Evolutionary conservation across 2,329 filamentous ascomycete species (phyloP).

Genomic region (Fusarium nurragi): DNA sequence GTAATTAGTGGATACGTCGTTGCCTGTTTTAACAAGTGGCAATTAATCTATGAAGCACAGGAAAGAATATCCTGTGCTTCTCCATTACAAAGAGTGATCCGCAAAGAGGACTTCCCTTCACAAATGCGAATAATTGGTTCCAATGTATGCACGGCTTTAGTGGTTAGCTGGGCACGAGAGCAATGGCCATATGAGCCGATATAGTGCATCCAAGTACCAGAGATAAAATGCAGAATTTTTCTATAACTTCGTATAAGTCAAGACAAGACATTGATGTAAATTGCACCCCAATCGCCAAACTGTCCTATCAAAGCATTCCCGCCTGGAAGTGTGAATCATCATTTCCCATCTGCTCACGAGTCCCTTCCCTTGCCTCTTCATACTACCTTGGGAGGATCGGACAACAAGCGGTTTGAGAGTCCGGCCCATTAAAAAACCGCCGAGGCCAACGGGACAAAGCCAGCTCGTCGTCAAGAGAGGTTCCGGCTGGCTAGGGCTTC

Average conservation of each 20-base stretch:
- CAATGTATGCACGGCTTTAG: too few relatives aligned
- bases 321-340: constrained; percentile 51
- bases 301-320: constrained; percentile 58
- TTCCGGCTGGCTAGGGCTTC: constrained; percentile 12
- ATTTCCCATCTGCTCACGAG: constrained; percentile 41
- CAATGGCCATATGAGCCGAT: not conserved
- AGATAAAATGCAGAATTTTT: constrained; percentile 23
- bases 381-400: constrained; percentile 31
- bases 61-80: too few relatives aligned
- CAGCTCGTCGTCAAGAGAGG: constrained; percentile 30
- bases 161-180: too few relatives aligned
- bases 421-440: constrained; percentile 32
- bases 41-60: too few relatives aligned
- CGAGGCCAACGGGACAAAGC: constrained; percentile 21
- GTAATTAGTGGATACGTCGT: too few relatives aligned
- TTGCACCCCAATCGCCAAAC: constrained; percentile 63
- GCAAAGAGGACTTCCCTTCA: too few relatives aligned
- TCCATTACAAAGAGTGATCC: too few relatives aligned
- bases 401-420: constrained; percentile 44
- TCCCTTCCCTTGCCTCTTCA: constrained; percentile 17
- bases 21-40: too few relatives aligned
- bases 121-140: too few relatives aligned
- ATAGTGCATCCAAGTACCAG: not conserved
- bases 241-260: constrained; percentile 37
- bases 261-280: constrained; percentile 51